Percentiles rank a stretch among this genome's conserved stretches.
Evolutionary conservation across 2,329 filamentous ascomycete genomes (phyloP).

Genomic region (Cladophialophora immunda): DNA sequence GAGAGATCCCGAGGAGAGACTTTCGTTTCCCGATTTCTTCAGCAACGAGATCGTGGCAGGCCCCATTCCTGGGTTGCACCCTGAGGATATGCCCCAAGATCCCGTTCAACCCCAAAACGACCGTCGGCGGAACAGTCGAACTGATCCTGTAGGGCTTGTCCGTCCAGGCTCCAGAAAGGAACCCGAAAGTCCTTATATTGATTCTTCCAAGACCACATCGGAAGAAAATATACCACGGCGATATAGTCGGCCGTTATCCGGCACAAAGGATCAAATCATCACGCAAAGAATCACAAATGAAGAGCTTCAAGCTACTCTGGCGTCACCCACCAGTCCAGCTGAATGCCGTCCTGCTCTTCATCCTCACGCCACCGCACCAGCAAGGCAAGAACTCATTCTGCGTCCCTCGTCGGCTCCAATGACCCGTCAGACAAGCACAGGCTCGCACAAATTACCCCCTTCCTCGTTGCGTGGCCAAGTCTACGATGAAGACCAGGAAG

Average conservation of each 20-base stretch:
- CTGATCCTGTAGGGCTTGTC: slow-evolving; percentile 34
- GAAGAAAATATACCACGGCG: slow-evolving; percentile 33
- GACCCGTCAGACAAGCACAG: slow-evolving; percentile 69
- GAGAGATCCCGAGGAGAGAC: slow-evolving; percentile 81
- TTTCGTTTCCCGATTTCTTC: slow-evolving; percentile 89
- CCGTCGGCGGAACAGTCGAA: slow-evolving; percentile 35
- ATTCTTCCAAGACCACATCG: slow-evolving; percentile 28
- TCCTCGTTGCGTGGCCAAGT: slow-evolving; percentile 59
- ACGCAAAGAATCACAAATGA: slow-evolving; percentile 28
- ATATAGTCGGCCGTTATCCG: slow-evolving; percentile 34
- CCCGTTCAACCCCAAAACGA: slow-evolving; percentile 16
- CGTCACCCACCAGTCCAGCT: slow-evolving; percentile 41
- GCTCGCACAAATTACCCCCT: slow-evolving; percentile 44
- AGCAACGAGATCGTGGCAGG: slow-evolving; percentile 74
- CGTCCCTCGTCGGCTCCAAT: slow-evolving; percentile 54
- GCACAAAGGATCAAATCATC: slow-evolving; percentile 32
- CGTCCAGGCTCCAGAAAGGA: slow-evolving; percentile 36
- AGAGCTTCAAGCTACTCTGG: slow-evolving; percentile 28
- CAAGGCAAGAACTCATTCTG: slow-evolving; percentile 50
- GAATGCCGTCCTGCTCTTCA: slow-evolving; percentile 44
- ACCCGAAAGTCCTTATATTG: slow-evolving; percentile 38
- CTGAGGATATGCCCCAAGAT: slow-evolving; percentile 70
- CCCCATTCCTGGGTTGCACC: slow-evolving; percentile 81
- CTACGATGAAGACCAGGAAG: slow-evolving; percentile 47
- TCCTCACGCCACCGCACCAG: slow-evolving; percentile 52